Evolutionary conservation across 768 basidiomycete genomes (phyloP).

Genomic region (Saitozyma podzolica): DNA sequence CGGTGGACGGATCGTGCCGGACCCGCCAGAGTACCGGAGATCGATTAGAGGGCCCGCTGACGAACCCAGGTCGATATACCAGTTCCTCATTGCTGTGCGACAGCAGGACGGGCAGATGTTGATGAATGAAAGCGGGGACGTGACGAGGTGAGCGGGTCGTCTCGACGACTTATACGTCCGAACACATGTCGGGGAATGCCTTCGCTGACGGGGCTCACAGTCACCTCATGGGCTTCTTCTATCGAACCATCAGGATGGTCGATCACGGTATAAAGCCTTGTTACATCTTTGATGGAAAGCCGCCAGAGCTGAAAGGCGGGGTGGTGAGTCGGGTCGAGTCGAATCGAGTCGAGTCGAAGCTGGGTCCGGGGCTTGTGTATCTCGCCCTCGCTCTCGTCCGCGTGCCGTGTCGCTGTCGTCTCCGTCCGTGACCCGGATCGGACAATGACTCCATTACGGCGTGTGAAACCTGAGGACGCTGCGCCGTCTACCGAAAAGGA

Average conservation of each 20-base stretch:
- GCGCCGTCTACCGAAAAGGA: background rate
- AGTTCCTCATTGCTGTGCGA: constrained; percentile 95
- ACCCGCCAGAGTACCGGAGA: too few relatives aligned
- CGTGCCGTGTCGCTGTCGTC: background rate
- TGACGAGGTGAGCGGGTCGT: constrained; percentile 65
- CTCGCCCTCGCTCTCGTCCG: background rate
- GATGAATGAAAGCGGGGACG: constrained; percentile 96
- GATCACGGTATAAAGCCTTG: constrained; percentile 98
- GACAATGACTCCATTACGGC: too few relatives aligned
- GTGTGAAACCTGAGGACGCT: background rate
- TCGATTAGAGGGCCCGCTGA: background rate
- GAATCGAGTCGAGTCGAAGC: background rate
- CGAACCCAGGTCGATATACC: constrained; percentile 52
- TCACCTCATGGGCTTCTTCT: constrained; percentile 98
- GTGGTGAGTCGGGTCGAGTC: constrained; percentile 66
- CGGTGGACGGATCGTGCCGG: too few relatives aligned
- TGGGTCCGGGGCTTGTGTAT: background rate
- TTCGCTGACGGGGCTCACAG: constrained; percentile 50
- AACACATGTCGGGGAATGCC: constrained; percentile 2
- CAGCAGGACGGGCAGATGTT: constrained; percentile 95
- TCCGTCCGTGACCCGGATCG: background rate
- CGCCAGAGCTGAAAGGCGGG: constrained; percentile 93
- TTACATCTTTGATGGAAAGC: constrained; percentile 98
- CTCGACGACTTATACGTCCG: background rate
- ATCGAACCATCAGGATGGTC: constrained; percentile 93